Evolutionary conservation across 2,329 filamentous ascomycete species (phyloP).

Genomic region (Aspergillus melleus): DNA sequence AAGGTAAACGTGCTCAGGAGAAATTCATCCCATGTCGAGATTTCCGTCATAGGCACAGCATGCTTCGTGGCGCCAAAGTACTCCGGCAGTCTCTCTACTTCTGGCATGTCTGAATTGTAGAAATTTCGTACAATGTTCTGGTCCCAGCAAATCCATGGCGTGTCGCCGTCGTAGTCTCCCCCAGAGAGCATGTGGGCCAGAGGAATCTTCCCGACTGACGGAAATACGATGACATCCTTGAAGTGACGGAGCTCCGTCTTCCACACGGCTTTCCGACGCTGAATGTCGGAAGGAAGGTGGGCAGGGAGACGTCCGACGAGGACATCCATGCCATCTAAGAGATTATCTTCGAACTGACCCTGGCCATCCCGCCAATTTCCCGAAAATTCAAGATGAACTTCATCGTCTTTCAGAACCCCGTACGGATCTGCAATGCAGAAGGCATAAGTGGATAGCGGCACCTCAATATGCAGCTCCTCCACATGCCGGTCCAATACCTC

Average conservation of each 20-base stretch:
- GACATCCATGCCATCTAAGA: constrained; percentile 51
- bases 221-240: constrained; percentile 59
- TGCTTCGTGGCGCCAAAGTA: constrained; percentile 52
- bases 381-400: constrained; percentile 59
- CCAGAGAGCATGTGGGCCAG: constrained; percentile 62
- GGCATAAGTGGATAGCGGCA: constrained; percentile 54
- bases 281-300: constrained; percentile 59
- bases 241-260: constrained; percentile 55
- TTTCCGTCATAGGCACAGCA: constrained; percentile 40
- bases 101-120: constrained; percentile 51
- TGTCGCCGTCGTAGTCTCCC: constrained; percentile 66
- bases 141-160: constrained; percentile 63
- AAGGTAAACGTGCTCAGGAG: constrained; percentile 50
- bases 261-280: constrained; percentile 52
- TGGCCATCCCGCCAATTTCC: constrained; percentile 40
- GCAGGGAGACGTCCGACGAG: constrained; percentile 60
- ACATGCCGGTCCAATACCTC: constrained; percentile 44
- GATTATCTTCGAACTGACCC: constrained; percentile 41
- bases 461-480: constrained; percentile 48
- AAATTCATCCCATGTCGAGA: constrained; percentile 41
- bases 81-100: constrained; percentile 33
- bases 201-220: constrained; percentile 52
- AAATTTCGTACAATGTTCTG: constrained; percentile 53
- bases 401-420: constrained; percentile 52
- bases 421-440: constrained; percentile 60